Conservation (phyloP, 2,329 filamentous ascomycete genomes). For the Sclerotinia borealis region DNA sequence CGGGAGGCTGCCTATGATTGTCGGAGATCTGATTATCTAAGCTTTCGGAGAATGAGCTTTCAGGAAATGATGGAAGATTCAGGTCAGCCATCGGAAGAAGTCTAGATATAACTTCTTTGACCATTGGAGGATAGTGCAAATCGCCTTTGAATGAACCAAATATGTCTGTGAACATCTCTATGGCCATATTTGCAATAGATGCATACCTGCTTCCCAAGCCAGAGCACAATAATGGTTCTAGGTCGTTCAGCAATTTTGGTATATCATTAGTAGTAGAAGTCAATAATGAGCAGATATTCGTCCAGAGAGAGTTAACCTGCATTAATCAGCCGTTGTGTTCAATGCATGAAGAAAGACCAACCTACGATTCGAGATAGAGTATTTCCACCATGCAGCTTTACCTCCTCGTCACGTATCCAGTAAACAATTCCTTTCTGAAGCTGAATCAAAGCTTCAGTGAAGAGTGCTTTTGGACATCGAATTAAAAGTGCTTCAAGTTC, state of each 20-base stretch:
- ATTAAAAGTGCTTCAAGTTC: constrained; percentile 35
- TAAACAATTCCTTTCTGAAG: constrained; percentile 55
- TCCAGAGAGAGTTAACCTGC: constrained; percentile 47
- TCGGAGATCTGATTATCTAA: constrained; percentile 31
- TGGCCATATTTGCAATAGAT: constrained; percentile 47
- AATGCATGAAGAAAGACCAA: constrained; percentile 14
- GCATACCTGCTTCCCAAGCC: constrained; percentile 53
- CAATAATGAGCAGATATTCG: constrained; percentile 36
- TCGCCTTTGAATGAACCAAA: constrained; percentile 52
- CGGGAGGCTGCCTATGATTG: constrained; percentile 17
- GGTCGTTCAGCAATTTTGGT: constrained; percentile 41
- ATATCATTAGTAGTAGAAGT: constrained; percentile 34
- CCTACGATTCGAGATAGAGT: constrained; percentile 42
- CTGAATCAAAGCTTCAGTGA: constrained; percentile 41
- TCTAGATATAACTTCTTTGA: constrained; percentile 57
- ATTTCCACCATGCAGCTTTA: constrained; percentile 38
- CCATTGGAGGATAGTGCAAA: constrained; percentile 56
- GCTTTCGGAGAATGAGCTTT: constrained; percentile 37
- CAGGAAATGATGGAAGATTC: constrained; percentile 42
- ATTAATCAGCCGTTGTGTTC: constrained; percentile 25
- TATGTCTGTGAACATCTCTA: constrained; percentile 62
- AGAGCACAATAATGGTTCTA: constrained; percentile 51
- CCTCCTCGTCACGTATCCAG: constrained; percentile 58
- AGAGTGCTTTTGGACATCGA: constrained; percentile 33
- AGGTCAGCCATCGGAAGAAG: constrained; percentile 51